Base-by-base conservation (phyloP, 1,284 basidiomycete genomes). In the Inonotus obliquus region DNA sequence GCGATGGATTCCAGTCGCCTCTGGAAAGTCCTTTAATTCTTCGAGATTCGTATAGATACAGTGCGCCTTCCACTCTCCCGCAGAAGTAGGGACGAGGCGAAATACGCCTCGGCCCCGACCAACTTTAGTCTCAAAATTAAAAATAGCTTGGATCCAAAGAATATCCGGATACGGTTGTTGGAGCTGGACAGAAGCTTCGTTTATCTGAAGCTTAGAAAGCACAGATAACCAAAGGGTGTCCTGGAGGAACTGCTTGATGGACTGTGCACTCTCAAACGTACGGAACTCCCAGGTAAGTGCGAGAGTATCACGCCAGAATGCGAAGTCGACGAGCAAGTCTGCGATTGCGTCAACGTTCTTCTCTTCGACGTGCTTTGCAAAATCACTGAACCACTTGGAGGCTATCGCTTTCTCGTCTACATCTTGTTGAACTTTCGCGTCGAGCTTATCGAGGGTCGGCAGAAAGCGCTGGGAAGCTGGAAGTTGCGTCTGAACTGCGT, bases 251-350 rank as follows among this genome's bases (percentile, higher is more conserved):
- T 71, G 69, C 2, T 67, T 67, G 65, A 87, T 79, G 59, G 69
- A 69, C 3, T 70, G 53, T 13, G 64, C 59, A 27, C 81, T 79
- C 59, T 78, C 76, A 71, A 87, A 83, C 0, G 85, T 87, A 56
- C 86, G 81, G 67, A 87, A 81, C 65, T 84, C 80, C 84, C 84
- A 87, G 11, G 85, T 85, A 45, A 87, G 73, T 0, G 82, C 76
- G 38, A 87, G 77, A 65, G 84, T 77, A 69, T 88, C 86, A 52
- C 84, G 76, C 83, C 82, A 85, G 70, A 76, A 78, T 4, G 78
- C 77, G 58, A 82, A 77, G 1, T 75, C 72, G 23, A 77, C 68
- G 62, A 84, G 75, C 58, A 80, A 73, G 21, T 70, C 62, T 19
- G 72, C 66, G 51, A 81, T 64, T 11, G 69, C 73, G 21, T 75